These are phyloP conservation scores for Fusarium decemcellulare DNA, from an alignment of 2,329 filamentous ascomycete genomes.

Conservation along the genomic window DNA sequence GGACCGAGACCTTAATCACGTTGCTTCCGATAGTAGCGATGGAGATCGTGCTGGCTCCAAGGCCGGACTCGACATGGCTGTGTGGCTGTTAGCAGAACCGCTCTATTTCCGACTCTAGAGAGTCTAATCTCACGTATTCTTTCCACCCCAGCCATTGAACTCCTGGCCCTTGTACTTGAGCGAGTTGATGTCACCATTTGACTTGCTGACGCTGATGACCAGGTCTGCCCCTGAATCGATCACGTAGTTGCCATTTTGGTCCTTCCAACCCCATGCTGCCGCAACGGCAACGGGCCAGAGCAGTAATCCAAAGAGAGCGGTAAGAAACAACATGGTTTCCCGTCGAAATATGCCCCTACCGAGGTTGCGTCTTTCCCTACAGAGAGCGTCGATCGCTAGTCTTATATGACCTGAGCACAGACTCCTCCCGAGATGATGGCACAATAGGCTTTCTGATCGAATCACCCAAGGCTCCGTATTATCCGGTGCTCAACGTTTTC, in stretches of 20 bases:
- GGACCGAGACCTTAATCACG: conserved; percentile 54
- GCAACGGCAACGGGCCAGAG: conserved; percentile 48
- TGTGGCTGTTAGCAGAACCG: not conserved
- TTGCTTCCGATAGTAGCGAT: conserved; percentile 46
- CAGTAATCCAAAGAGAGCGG: conserved; percentile 44
- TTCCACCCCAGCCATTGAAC: conserved; percentile 49
- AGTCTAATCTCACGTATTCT: conserved; percentile 42
- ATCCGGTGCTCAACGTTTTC: not conserved
- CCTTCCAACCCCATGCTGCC: conserved; percentile 57
- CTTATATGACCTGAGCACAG: not conserved
- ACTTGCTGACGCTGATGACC: conserved; percentile 53
- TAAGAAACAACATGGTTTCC: conserved; percentile 46
- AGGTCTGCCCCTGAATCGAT: conserved; percentile 52
- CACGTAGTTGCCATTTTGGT: conserved; percentile 55
- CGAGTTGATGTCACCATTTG: conserved; percentile 53
- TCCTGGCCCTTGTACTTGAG: conserved; percentile 52
- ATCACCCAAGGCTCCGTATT: conserved; percentile 1
- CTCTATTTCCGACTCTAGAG: too few species aligned
- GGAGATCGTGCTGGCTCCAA: conserved; percentile 50
- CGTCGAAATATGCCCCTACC: not conserved
- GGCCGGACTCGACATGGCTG: conserved; percentile 50
- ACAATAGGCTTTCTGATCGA: not conserved
- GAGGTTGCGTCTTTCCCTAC: too few species aligned
- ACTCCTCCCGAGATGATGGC: not conserved
- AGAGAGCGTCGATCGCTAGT: too few species aligned